These are phyloP conservation scores for Backusella westeae DNA, from an alignment of 192 early-diverging fungal genomes.

Conservation along the genomic window DNA sequence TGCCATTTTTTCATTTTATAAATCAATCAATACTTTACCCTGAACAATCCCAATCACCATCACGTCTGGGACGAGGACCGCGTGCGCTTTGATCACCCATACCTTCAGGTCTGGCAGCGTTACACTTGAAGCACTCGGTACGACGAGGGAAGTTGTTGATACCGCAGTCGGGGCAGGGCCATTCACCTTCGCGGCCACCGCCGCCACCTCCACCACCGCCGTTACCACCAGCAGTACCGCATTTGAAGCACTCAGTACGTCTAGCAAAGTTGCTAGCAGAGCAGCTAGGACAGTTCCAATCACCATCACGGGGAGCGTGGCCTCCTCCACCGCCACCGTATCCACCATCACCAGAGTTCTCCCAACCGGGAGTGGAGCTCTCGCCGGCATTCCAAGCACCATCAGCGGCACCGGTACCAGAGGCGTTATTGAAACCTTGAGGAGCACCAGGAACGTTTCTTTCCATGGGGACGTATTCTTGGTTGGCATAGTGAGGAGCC, in stretches of 20 bases:
- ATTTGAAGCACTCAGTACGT: constrained; percentile 21
- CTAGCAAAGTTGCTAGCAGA: constrained; percentile 18
- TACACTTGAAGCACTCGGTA: constrained; percentile 27
- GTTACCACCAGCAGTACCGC: constrained; percentile 11
- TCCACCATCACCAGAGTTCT: constrained; percentile 19
- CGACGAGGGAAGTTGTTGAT: constrained; percentile 24
- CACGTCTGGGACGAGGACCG: constrained; percentile 22
- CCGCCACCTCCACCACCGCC: background rate
- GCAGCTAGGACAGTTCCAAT: constrained; percentile 29
- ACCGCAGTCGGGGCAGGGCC: constrained; percentile 24
- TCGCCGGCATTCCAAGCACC: constrained; percentile 18
- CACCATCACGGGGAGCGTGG: constrained; percentile 16
- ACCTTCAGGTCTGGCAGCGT: constrained; percentile 29
- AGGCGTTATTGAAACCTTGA: constrained; percentile 16
- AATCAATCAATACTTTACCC: background rate
- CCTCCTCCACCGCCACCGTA: background rate
- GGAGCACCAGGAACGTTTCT: constrained; percentile 24
- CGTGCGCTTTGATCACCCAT: constrained; percentile 23
- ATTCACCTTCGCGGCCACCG: constrained; percentile 20
- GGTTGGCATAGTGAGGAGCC: constrained; percentile 33
- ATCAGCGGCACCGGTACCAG: constrained; percentile 20
- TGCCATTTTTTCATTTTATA: background rate
- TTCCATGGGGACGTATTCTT: constrained; percentile 26
- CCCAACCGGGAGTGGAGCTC: background rate
- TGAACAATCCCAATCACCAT: constrained; percentile 35